phyloP scores from a whole-genome alignment of 2,329 filamentous ascomycete species.

The Colletotrichum sp. region DNA sequence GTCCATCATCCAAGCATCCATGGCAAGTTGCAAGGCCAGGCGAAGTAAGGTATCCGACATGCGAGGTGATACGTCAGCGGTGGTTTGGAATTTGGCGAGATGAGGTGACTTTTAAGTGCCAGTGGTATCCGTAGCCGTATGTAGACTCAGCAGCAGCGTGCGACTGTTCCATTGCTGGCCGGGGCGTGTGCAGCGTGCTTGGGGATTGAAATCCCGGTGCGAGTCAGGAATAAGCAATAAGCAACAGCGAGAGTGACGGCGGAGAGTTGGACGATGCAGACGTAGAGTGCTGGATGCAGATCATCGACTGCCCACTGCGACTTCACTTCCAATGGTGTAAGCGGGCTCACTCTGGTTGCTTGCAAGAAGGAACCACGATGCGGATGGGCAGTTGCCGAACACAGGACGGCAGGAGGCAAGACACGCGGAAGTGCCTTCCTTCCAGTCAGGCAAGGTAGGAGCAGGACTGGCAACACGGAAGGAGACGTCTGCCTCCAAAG shows the following conservation, averaged over 20 bases:
- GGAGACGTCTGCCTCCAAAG: neutral
- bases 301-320: neutral
- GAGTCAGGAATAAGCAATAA: constrained; percentile 5
- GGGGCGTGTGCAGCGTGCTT: neutral
- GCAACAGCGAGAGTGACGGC: neutral
- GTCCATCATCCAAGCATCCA: neutral
- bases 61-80: constrained; percentile 5
- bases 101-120: constrained; percentile 10
- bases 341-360: neutral
- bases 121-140: neutral
- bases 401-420: neutral
- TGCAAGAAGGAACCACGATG: neutral
- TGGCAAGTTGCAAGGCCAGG: neutral
- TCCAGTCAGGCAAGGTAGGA: neutral
- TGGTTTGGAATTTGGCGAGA: neutral
- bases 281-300: neutral
- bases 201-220: neutral
- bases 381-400: neutral
- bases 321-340: neutral
- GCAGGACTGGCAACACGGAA: neutral
- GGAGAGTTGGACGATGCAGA: neutral
- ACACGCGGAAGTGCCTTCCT: neutral
- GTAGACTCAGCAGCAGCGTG: neutral
- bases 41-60: neutral
- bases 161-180: neutral